Evolutionary conservation across 2,329 filamentous ascomycete species (phyloP), one percentile per base, ranked within the genome.

Genomic region (Clarireedia sp.): DNA sequence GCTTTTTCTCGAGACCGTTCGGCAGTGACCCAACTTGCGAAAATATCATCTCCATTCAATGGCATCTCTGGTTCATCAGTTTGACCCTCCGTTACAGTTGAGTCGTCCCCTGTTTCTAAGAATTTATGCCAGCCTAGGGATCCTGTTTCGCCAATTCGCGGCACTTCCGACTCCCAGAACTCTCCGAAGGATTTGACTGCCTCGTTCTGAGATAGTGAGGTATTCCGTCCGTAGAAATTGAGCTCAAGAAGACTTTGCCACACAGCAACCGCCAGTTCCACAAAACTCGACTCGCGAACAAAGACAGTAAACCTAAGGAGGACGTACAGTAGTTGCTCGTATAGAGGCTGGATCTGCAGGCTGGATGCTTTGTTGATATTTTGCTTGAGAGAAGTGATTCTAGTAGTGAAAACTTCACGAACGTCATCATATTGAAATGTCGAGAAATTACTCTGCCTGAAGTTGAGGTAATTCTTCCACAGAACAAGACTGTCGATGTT

Each of bases 121-220:
- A 76, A 83, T n/a, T 73, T 65, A 2, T 65, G 68, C 90, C 90
- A 96, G 0, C 90, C 90, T 58, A 77, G 75, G 2, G 89, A 85
- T 2, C 74, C 76, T 0, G 71, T 65, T 63, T 97, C 92, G 9
- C 92, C 92, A 53, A 96, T 79, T 5, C 92, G 81, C 0, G 87
- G 75, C 0, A 82, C 77, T 66, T 96, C 92, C 55, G 83, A 88
- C 57, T 96, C 90, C 94, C 94, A 97, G 60, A 94, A 96, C 2
- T 84, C 78, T 48, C 80, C 74, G 59, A 96, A 87, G 0, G 75
- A 49, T 5, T 62, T 60, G 9, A 61, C 47, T n/a, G 60, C 61
- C 10, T 63, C 53, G 9, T 38, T 24, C 23, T 49, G 36, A 12
- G 47, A 33, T 2, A 63, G 60, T 41, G 64, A 47, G 5, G 36